phyloP scores from a whole-genome alignment of 2,329 filamentous ascomycete genomes.

The Sphaerulina musiva region DNA sequence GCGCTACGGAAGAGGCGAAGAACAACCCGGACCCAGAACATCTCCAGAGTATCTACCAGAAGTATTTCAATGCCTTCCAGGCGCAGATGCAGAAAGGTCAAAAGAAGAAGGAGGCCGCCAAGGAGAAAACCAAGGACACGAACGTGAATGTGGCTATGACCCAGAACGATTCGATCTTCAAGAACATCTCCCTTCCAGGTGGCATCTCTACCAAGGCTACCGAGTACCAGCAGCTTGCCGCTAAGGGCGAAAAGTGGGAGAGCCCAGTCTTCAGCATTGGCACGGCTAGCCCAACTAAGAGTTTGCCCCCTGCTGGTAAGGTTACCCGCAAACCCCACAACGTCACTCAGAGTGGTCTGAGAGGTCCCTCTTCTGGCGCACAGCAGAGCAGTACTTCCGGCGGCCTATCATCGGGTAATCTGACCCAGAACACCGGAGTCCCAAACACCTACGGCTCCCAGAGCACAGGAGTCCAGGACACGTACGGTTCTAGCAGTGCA shows the following conservation, averaged over 20 bases:
- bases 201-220: constrained; percentile 91
- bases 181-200: constrained; percentile 74
- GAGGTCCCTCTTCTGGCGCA: constrained; percentile 2
- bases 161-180: constrained; percentile 86
- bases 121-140: constrained; percentile 51
- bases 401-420: constrained; percentile 10
- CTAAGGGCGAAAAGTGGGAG: constrained; percentile 89
- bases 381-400: neutral
- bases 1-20: constrained; percentile 58
- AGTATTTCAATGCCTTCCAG: constrained; percentile 71
- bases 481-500: neutral
- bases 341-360: constrained; percentile 34
- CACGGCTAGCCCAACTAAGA: constrained; percentile 61
- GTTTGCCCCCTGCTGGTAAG: constrained; percentile 55
- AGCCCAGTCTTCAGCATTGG: constrained; percentile 89
- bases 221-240: constrained; percentile 81
- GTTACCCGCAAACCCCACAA: constrained; percentile 56
- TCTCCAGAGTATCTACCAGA: constrained; percentile 74
- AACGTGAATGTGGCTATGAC: constrained; percentile 79
- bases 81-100: constrained; percentile 68
- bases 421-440: constrained; percentile 8
- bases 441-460: neutral
- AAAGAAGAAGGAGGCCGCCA: constrained; percentile 61
- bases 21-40: constrained; percentile 61
- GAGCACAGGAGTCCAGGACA: neutral